A percentile compares a stretch with the other conserved stretches of the same genome.
phyloP scores from a whole-genome alignment of 2,329 filamentous ascomycete species.

The Botrytis hyacinthi region DNA sequence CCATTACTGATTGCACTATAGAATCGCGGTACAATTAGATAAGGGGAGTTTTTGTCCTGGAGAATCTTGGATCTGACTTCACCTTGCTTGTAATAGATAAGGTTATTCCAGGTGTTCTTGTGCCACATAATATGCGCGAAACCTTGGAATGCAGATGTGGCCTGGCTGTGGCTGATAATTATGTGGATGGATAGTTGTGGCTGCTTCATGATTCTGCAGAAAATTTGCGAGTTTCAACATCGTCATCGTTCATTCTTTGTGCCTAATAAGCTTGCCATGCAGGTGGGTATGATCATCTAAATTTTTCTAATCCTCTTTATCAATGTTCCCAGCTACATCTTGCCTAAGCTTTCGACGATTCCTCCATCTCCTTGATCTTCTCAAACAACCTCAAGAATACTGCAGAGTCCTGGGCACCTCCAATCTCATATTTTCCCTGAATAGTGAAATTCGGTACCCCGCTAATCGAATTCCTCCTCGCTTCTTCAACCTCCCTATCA shows the following conservation, averaged over 20 bases:
- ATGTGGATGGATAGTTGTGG: not conserved
- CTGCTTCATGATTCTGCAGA: not conserved
- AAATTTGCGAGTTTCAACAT: not conserved
- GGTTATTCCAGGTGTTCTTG: not conserved
- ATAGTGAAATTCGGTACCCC: conserved; percentile 77
- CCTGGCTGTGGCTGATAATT: not conserved
- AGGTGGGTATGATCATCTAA: not conserved
- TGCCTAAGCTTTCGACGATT: conserved; percentile 25
- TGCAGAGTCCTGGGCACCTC: conserved; percentile 68
- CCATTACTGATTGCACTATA: not conserved
- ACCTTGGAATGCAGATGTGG: not conserved
- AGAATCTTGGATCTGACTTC: not conserved
- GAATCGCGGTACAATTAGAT: not conserved
- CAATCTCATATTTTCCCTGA: conserved; percentile 63
- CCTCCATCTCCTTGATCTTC: conserved; percentile 44
- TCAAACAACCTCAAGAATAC: conserved; percentile 67
- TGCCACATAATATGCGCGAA: not conserved
- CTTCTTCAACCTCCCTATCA: conserved; percentile 39
- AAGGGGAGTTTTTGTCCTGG: too few species aligned
- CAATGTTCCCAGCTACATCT: not conserved
- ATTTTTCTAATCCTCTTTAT: not conserved
- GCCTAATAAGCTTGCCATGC: not conserved
- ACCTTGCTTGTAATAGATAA: not conserved
- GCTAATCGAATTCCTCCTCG: conserved; percentile 49
- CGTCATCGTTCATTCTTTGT: not conserved